Percentiles rank a stretch among this genome's conserved stretches.
Conservation (phyloP, 768 basidiomycete genomes). For the Pulveroboletus sp. region DNA sequence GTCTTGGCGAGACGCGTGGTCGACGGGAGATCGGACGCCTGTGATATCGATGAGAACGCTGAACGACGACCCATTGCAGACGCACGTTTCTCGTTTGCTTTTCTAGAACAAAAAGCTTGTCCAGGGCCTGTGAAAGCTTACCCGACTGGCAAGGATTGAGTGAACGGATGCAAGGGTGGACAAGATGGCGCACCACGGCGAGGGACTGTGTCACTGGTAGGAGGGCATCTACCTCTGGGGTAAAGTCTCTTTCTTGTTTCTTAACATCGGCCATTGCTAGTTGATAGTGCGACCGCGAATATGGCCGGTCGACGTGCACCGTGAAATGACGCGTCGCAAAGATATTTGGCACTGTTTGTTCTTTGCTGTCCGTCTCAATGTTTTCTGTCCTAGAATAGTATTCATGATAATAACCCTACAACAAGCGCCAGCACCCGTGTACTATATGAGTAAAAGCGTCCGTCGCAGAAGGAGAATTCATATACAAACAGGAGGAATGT, state of each 20-base stretch:
- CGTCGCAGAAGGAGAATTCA: constrained; percentile 39
- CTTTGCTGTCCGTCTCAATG: background rate
- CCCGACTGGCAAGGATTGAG: constrained; percentile 53
- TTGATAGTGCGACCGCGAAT: constrained; percentile 38
- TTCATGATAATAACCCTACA: constrained; percentile 43
- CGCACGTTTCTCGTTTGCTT: constrained; percentile 95
- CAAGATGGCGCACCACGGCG: constrained; percentile 57
- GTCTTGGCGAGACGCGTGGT: constrained; percentile 83
- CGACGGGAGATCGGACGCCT: constrained; percentile 94
- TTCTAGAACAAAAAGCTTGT: constrained; percentile 86
- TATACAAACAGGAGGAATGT: constrained; percentile 47
- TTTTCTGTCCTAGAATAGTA: constrained; percentile 32
- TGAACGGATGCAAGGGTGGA: background rate
- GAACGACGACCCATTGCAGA: constrained; percentile 2
- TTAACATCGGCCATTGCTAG: constrained; percentile 75
- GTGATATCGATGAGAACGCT: constrained; percentile 3
- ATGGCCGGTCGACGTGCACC: constrained; percentile 32
- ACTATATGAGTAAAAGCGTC: constrained; percentile 42
- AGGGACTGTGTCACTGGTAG: constrained; percentile 65
- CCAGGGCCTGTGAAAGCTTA: constrained; percentile 80
- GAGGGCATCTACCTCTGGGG: constrained; percentile 75
- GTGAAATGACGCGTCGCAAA: constrained; percentile 62
- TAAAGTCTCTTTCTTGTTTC: constrained; percentile 86
- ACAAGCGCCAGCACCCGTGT: constrained; percentile 44
- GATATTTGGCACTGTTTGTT: constrained; percentile 44